Evolutionary conservation across 2,329 filamentous ascomycete species (phyloP).

Genomic region (Neofusicoccum ribis): DNA sequence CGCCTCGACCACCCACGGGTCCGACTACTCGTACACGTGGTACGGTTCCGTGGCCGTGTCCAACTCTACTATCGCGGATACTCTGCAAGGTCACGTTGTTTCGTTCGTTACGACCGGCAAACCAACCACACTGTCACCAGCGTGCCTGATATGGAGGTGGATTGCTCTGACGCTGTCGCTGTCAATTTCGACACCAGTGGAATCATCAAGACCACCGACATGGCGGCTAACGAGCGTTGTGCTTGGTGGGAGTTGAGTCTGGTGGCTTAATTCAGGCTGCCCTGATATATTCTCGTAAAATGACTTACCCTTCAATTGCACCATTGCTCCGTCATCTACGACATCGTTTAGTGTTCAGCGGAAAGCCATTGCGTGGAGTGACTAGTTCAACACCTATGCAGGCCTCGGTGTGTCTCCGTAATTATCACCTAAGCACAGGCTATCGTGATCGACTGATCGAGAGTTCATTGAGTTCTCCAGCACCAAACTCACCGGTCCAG

Average conservation of each 20-base stretch:
- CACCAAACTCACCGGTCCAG: too few relatives aligned
- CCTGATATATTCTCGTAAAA: too few relatives aligned
- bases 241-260: constrained; percentile 45
- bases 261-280: too few relatives aligned
- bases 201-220: constrained; percentile 46
- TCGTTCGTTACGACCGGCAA: constrained; percentile 43
- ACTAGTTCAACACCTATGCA: too few relatives aligned
- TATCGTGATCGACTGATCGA: too few relatives aligned
- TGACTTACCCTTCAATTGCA: too few relatives aligned
- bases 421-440: too few relatives aligned
- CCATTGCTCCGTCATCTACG: too few relatives aligned
- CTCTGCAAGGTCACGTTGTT: constrained; percentile 49
- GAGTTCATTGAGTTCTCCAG: too few relatives aligned
- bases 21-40: constrained; percentile 56
- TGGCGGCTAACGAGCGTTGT: constrained; percentile 50
- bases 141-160: constrained; percentile 48
- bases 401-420: too few relatives aligned
- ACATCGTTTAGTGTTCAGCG: too few relatives aligned
- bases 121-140: constrained; percentile 36
- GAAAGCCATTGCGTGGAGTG: too few relatives aligned
- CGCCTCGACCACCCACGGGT: constrained; percentile 54
- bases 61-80: constrained; percentile 41
- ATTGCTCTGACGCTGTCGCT: constrained; percentile 46
- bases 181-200: constrained; percentile 45
- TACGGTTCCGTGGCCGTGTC: constrained; percentile 41